Percentiles rank a stretch among this genome's conserved stretches.
Conservation (phyloP, 352 stramenopile genomes). For the Pythium volutum region DNA sequence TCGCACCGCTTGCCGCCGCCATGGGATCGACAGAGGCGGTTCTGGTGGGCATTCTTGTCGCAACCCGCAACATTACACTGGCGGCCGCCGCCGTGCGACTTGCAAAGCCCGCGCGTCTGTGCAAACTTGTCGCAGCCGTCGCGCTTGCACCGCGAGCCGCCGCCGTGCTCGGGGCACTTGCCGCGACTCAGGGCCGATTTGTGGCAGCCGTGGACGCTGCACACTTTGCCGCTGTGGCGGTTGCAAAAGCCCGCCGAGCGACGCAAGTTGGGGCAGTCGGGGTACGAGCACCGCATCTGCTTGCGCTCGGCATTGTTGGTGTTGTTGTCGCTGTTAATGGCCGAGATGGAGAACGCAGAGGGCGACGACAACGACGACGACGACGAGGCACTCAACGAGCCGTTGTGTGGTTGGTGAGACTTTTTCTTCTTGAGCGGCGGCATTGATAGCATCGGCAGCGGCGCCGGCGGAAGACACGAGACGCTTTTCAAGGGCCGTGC, state of each 20-base stretch:
- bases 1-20: slow-evolving; percentile 81
- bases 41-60: slow-evolving; percentile 84
- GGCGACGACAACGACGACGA: slow-evolving; percentile 7
- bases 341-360: slow-evolving; percentile 8
- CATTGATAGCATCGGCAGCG: slow-evolving; percentile 72
- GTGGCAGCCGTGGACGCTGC: slow-evolving; percentile 58
- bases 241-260: slow-evolving; percentile 80
- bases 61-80: slow-evolving; percentile 74
- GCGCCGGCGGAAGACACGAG: slow-evolving; percentile 52
- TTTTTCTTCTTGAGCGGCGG: slow-evolving; percentile 75
- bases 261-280: slow-evolving; percentile 72
- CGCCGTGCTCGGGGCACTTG: slow-evolving; percentile 83
- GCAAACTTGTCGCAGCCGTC: slow-evolving; percentile 85
- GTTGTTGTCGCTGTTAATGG: not conserved
- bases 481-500: slow-evolving; percentile 22
- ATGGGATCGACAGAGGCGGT: slow-evolving; percentile 77
- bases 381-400: not conserved
- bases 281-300: slow-evolving; percentile 72
- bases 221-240: slow-evolving; percentile 78
- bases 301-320: slow-evolving; percentile 39
- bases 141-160: slow-evolving; percentile 80
- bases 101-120: slow-evolving; percentile 78
- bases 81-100: slow-evolving; percentile 77
- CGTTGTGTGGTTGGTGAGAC: not conserved
- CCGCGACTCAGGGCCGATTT: slow-evolving; percentile 78